A percentile compares a stretch with the other conserved stretches of the same genome.
phyloP scores from a whole-genome alignment of 2,329 filamentous ascomycete genomes.

The Botrytis medusae region DNA sequence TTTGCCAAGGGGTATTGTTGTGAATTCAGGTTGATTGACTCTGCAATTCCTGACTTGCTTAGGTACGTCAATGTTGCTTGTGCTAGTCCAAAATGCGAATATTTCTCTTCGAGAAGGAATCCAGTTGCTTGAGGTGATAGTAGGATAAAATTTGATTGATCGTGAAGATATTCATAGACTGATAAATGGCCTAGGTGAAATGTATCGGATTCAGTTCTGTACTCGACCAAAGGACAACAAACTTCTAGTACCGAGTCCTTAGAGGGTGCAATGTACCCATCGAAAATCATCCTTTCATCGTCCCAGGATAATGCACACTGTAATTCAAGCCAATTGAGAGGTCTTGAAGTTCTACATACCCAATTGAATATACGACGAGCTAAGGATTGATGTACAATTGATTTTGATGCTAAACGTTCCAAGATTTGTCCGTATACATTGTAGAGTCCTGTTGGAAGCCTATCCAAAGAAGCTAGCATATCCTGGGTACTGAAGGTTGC shows the following conservation, averaged over 20 bases:
- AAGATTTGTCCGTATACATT: slow-evolving; percentile 17
- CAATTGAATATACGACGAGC: slow-evolving; percentile 17
- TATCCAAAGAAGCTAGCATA: slow-evolving; percentile 17
- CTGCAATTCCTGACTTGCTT: slow-evolving; percentile 2
- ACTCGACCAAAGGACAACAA: slow-evolving; percentile 19
- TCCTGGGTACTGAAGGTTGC: slow-evolving; percentile 20
- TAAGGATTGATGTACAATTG: background rate
- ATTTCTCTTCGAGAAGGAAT: slow-evolving; percentile 14
- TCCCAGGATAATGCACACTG: slow-evolving; percentile 19
- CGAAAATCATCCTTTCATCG: slow-evolving; percentile 15
- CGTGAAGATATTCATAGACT: slow-evolving; percentile 20
- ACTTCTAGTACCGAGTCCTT: slow-evolving; percentile 16
- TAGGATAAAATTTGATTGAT: background rate
- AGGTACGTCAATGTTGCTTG: slow-evolving; percentile 18
- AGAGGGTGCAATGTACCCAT: slow-evolving; percentile 5
- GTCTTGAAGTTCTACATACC: slow-evolving; percentile 19
- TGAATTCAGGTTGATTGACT: slow-evolving; percentile 8
- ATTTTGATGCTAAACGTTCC: slow-evolving; percentile 15
- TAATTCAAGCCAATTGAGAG: slow-evolving; percentile 19
- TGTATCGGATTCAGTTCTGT: slow-evolving; percentile 13
- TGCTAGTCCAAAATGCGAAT: slow-evolving; percentile 5
- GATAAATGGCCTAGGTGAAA: slow-evolving; percentile 21
- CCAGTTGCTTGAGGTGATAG: slow-evolving; percentile 14
- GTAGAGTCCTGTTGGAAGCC: slow-evolving; percentile 15
- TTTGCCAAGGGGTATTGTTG: slow-evolving; percentile 15